Percentiles rank a stretch among this genome's conserved stretches.
Evolutionary conservation across 257 asterid genomes (phyloP).

Genomic region (Rhazya stricta): DNA sequence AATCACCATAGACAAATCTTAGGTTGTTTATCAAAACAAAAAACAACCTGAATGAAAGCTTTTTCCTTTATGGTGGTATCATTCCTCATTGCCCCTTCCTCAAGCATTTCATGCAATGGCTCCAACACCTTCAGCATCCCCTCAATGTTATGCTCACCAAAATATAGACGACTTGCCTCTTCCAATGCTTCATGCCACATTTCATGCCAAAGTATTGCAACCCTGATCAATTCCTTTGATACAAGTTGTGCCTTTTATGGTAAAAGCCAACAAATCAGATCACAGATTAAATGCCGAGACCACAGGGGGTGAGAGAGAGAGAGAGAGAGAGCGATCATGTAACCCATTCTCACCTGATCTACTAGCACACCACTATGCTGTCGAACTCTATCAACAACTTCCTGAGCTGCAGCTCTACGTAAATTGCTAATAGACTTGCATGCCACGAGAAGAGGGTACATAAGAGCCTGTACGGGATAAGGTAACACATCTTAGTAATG

Average conservation of each 20-base stretch:
- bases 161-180: constrained; percentile 98
- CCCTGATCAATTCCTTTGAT: constrained; percentile 92
- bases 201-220: constrained; percentile 99
- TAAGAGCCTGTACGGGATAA: constrained; percentile 82
- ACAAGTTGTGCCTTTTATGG: constrained; percentile 92
- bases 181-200: constrained; percentile 98
- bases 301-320: neutral
- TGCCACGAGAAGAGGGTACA: constrained; percentile 99
- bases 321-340: neutral
- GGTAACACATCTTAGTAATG: constrained; percentile 7
- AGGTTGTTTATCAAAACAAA: neutral
- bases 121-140: constrained; percentile 92
- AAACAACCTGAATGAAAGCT: constrained; percentile 81
- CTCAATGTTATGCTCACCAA: constrained; percentile 96
- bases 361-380: constrained; percentile 95
- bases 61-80: constrained; percentile 83
- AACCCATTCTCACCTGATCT: constrained; percentile 62
- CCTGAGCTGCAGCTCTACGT: constrained; percentile 95
- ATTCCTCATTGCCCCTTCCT: constrained; percentile 82
- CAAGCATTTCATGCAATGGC: constrained; percentile 92
- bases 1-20: neutral
- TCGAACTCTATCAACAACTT: constrained; percentile 95
- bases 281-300: constrained; percentile 20
- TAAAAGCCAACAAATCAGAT: constrained; percentile 29
- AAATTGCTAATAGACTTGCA: constrained; percentile 92